Base-by-base conservation (phyloP, 2,329 filamentous ascomycete genomes). In the Hypocrella siamensis region DNA sequence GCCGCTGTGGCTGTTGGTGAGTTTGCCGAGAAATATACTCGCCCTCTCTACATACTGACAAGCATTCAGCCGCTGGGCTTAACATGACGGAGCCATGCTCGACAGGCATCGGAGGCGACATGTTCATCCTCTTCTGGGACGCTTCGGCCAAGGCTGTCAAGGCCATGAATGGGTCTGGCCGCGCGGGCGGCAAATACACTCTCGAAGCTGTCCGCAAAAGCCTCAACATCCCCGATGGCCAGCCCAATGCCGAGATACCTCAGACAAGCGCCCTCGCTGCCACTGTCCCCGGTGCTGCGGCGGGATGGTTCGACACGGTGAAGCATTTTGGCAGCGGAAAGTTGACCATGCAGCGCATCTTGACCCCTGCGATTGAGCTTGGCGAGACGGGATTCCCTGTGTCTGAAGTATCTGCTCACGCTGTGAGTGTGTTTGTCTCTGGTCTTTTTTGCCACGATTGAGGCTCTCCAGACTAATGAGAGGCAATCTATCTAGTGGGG, bases 21-120 rank as follows among this genome's bases (percentile, higher is more conserved):
- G 42, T 38, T n/a, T n/a, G n/a, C n/a, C n/a, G n/a, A n/a, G n/a
- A n/a, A n/a, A n/a, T n/a, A n/a, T n/a, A n/a, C n/a, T n/a, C n/a
- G n/a, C n/a, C n/a, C n/a, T n/a, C n/a, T n/a, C n/a, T n/a, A n/a
- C n/a, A n/a, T n/a, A n/a, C n/a, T n/a, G n/a, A n/a, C n/a, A 18
- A n/a, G 4, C 4, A 5, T 3, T 4, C 35, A 83, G 88, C 90
- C 28, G 90, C 90, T 19, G 85, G 76, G 5, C 65, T 98, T 35
- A 96, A 94, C 56, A 71, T 96, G 49, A 93, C 88, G 1, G 90
- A 98, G 51, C 90, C 90, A 6, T 75, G 76, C 36, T 90, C 81
- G 5, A 96, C 90, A 1, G 90, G 90, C 26, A 94, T 98, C 37
- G 90, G 90, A 35, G 90, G 90, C 39, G 90, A 98, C 57, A 85